These are phyloP conservation scores for Aspergillus phoenicis DNA, from an alignment of 2,329 filamentous ascomycete genomes.

Conservation along the genomic window DNA sequence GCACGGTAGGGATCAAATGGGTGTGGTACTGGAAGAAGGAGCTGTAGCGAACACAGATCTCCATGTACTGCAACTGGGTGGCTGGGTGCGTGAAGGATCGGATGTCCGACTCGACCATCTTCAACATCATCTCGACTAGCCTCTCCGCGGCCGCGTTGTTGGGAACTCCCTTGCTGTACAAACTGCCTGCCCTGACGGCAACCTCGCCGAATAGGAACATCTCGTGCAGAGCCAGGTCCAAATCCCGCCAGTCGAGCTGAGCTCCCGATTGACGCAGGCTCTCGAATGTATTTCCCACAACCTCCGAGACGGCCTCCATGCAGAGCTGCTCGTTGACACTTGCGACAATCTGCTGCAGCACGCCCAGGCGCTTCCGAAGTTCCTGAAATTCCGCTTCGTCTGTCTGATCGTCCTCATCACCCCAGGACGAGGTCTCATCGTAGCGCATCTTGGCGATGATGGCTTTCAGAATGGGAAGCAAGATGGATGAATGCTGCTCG, in stretches of 20 bases:
- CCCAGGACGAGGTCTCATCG: constrained; percentile 92
- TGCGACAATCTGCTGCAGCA: constrained; percentile 89
- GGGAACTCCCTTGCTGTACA: constrained; percentile 84
- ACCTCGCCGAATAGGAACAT: constrained; percentile 96
- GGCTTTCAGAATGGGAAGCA: constrained; percentile 84
- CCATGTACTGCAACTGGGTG: constrained; percentile 95
- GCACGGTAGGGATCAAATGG: constrained; percentile 77
- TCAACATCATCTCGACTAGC: constrained; percentile 87
- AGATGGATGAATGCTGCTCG: constrained; percentile 74
- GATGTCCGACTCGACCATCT: constrained; percentile 94
- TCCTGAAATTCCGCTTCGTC: constrained; percentile 98
- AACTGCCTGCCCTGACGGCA: constrained; percentile 80
- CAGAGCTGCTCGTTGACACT: constrained; percentile 86
- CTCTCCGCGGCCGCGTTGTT: constrained; percentile 77
- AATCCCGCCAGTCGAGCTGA: constrained; percentile 87
- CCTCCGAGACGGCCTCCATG: constrained; percentile 80
- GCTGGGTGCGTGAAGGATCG: constrained; percentile 85
- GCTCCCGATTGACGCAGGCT: constrained; percentile 72
- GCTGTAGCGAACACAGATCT: constrained; percentile 93
- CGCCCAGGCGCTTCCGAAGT: constrained; percentile 82
- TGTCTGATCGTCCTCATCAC: constrained; percentile 88
- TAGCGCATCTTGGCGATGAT: constrained; percentile 97
- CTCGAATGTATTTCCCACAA: constrained; percentile 86
- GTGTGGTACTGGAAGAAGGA: constrained; percentile 87
- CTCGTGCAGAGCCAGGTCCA: constrained; percentile 91